Base-by-base conservation (phyloP, 2,329 filamentous ascomycete genomes). In the Claviceps pazoutovae region DNA sequence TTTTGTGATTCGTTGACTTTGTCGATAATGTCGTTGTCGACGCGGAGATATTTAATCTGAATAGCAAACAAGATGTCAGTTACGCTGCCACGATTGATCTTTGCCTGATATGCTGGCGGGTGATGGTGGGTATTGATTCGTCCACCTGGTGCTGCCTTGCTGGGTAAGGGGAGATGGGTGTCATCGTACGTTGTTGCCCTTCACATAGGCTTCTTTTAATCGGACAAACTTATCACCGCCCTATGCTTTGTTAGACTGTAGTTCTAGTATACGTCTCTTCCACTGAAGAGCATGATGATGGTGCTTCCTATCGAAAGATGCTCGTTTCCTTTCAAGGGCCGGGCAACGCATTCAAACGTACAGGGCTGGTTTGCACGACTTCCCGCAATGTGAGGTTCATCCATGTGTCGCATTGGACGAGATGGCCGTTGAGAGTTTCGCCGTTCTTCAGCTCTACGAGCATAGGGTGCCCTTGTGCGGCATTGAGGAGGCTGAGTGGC, bases 331-430 rank as follows among this genome's bases (percentile, higher is more conserved):
- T 13, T 5, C 4, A 9, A 34, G 30, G 30, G 9, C 9, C 30
- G 9, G 26, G 30, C 30, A 34, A 34, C 30, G 30, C 30, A 2
- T 42, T 49, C 11, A 9, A 16, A 49, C 75, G 49, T 70, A 85
- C 82, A 23, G 91, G 83, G 65, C 86, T 95, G 17, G 93, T 97
- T 71, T 97, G 91, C 38, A 97, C 88, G 21, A 98, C 94, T 68
- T 97, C 93, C 69, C 93, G 95, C 59, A 98, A 72, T 2, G 91
- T 97, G 60, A 98, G 74, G 72, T 98, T 98, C 93, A 98, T 98
- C 89, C 93, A 98, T 48, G 91, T 98, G 69, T 98, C 93, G 81
- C 91, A 98, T 68, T 85, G 88, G 68, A 96, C 86, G 54, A 98
- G 76, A 65, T 96, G 89, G 56, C 93, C 93, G 71, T 97, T 98